phyloP scores from a whole-genome alignment of 2,329 filamentous ascomycete genomes.

The Aulographum hederae region DNA sequence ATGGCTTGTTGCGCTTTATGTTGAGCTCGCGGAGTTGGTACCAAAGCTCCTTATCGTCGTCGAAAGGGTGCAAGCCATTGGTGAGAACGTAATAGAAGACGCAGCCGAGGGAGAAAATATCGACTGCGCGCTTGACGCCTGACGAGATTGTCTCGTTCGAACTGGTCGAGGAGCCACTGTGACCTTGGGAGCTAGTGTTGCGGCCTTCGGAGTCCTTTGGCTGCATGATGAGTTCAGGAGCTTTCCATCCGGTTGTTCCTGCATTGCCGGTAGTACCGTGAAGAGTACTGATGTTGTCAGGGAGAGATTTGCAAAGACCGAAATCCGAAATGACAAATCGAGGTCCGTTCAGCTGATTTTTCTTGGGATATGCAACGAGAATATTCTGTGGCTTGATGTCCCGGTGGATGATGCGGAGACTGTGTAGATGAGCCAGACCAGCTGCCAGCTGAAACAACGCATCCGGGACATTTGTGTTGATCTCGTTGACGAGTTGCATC shows the following conservation, averaged over 20 bases:
- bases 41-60: constrained; percentile 59
- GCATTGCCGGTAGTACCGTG: constrained; percentile 87
- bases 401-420: constrained; percentile 83
- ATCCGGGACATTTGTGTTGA: constrained; percentile 57
- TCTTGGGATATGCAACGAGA: constrained; percentile 53
- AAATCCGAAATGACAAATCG: constrained; percentile 96
- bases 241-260: constrained; percentile 90
- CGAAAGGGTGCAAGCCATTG: constrained; percentile 79
- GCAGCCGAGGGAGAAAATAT: constrained; percentile 90
- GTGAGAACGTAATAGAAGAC: constrained; percentile 99
- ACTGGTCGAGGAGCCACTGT: constrained; percentile 20
- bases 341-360: constrained; percentile 49
- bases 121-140: constrained; percentile 73
- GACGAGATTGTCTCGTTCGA: constrained; percentile 11
- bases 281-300: constrained; percentile 85
- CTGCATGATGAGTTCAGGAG: constrained; percentile 69
- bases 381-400: constrained; percentile 98
- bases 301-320: constrained; percentile 90
- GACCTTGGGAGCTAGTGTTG: constrained; percentile 23
- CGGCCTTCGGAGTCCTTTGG: constrained; percentile 19
- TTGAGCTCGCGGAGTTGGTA: constrained; percentile 77
- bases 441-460: constrained; percentile 79
- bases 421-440: constrained; percentile 76
- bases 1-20: constrained; percentile 76
- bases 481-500: constrained; percentile 50